phyloP scores from a whole-genome alignment of 176 grass and related monocot genomes.

The Aegilops bicornis region DNA sequence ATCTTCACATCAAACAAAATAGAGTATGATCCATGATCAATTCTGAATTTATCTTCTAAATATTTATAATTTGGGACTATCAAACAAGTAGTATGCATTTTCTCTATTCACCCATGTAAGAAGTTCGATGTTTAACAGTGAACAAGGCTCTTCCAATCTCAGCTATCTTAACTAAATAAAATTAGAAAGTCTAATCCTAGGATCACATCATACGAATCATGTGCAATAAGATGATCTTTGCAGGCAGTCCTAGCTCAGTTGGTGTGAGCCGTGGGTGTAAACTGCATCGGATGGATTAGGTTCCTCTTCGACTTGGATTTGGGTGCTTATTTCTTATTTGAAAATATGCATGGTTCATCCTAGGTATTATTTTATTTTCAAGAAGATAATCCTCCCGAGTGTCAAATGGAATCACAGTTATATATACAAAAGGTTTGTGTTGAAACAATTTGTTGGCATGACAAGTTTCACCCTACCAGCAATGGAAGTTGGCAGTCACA shows the following conservation, averaged over 20 bases:
- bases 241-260: background rate
- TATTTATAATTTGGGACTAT: background rate
- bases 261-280: background rate
- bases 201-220: conserved; percentile 8
- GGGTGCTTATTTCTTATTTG: background rate
- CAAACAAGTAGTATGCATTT: background rate
- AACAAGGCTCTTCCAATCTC: background rate
- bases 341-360: background rate
- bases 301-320: background rate
- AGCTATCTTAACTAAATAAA: background rate
- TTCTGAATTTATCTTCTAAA: background rate
- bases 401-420: background rate
- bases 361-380: background rate
- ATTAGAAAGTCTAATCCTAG: background rate
- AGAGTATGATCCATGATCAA: background rate
- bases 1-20: background rate
- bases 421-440: background rate
- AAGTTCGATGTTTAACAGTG: background rate
- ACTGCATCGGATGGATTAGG: background rate
- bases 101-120: background rate
- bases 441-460: background rate
- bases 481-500: background rate
- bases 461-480: background rate
- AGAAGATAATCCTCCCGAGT: background rate
- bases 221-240: background rate